These are phyloP conservation scores for Tolypocladium ophioglossoides DNA, from an alignment of 2,329 filamentous ascomycete genomes.

Conservation along the genomic window DNA sequence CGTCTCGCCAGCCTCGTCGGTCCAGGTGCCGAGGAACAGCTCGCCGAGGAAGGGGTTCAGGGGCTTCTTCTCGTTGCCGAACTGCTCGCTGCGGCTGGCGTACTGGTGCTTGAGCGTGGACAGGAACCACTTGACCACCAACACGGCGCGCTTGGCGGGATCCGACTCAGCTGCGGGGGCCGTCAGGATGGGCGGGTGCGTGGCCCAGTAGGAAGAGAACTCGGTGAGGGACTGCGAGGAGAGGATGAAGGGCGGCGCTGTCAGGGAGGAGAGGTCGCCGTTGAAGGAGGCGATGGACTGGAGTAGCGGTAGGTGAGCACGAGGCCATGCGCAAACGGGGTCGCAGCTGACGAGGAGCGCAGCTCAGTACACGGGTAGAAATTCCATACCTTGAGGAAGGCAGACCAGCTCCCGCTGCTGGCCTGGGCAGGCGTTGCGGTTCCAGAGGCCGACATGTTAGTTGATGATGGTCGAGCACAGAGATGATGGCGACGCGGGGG, in stretches of 20 bases:
- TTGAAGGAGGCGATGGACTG: constrained; percentile 72
- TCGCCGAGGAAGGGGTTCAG: constrained; percentile 94
- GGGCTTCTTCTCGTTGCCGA: constrained; percentile 93
- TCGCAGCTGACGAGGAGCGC: not conserved
- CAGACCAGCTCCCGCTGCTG: constrained; percentile 37
- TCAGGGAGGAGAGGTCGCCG: constrained; percentile 70
- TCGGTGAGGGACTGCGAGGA: constrained; percentile 69
- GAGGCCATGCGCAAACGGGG: not conserved
- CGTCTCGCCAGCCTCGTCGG: constrained; percentile 70
- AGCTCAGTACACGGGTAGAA: not conserved
- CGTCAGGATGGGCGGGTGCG: constrained; percentile 67
- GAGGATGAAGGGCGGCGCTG: constrained; percentile 73
- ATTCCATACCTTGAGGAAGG: constrained; percentile 39
- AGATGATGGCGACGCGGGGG: too few relatives aligned
- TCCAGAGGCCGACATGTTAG: constrained; percentile 19
- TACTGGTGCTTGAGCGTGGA: constrained; percentile 85
- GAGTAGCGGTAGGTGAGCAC: not conserved
- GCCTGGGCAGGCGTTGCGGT: constrained; percentile 22
- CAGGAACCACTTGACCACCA: constrained; percentile 95
- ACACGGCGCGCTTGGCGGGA: constrained; percentile 68
- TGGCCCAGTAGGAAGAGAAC: constrained; percentile 75
- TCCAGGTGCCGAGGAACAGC: constrained; percentile 87
- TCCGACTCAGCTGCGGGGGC: constrained; percentile 73
- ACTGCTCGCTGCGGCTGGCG: constrained; percentile 62
- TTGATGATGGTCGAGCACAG: not conserved